phyloP scores from a whole-genome alignment of 2,329 filamentous ascomycete genomes.

The Apiospora sp. region DNA sequence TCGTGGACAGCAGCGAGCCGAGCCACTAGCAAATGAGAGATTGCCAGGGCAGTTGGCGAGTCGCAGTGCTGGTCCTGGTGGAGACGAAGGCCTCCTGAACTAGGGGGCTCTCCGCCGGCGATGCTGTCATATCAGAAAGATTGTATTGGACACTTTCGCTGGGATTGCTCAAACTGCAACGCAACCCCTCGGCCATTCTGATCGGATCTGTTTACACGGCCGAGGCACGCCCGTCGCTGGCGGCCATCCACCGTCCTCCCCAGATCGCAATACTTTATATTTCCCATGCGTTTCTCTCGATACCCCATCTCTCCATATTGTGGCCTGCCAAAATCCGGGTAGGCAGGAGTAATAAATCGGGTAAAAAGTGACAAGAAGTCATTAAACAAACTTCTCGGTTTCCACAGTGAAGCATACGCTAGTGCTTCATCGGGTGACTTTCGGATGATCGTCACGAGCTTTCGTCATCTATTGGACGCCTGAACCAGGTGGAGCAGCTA shows the following conservation, averaged over 20 bases:
- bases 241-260: not conserved
- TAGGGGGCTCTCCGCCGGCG: constrained; percentile 1
- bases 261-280: not conserved
- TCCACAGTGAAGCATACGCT: not conserved
- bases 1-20: not conserved
- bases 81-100: constrained; percentile 15
- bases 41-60: constrained; percentile 10
- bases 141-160: not conserved
- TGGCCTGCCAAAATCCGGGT: not conserved
- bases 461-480: not conserved
- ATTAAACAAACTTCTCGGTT: constrained; percentile 12
- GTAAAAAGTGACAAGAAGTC: not conserved
- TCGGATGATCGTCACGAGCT: not conserved
- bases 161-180: not conserved
- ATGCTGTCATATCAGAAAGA: not conserved
- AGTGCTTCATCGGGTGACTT: not conserved
- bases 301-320: constrained; percentile 5
- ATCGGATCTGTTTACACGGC: not conserved
- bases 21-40: not conserved
- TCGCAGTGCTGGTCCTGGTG: not conserved
- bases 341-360: not conserved
- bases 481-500: not conserved
- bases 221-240: not conserved
- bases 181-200: not conserved
- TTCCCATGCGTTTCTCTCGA: constrained; percentile 7